These are phyloP conservation scores for Coelastrella sp. DNA, from an alignment of 139 green algal species.

Conservation along the genomic window DNA sequence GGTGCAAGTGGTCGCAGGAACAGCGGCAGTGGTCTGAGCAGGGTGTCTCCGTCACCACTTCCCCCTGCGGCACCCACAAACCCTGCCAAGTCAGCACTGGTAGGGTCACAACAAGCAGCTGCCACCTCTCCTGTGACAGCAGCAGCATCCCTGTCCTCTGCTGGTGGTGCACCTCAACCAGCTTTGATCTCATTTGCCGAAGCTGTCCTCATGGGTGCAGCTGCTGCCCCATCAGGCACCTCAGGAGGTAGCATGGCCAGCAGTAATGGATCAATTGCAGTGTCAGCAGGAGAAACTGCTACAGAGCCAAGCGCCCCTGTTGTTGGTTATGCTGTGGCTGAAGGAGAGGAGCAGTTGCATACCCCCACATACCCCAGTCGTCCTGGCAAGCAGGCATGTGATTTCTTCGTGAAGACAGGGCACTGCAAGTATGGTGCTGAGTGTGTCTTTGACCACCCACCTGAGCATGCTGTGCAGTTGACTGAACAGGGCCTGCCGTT, in stretches of 20 bases:
- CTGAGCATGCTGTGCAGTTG: conserved; percentile 68
- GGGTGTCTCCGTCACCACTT: not conserved
- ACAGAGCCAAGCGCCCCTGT: conserved; percentile 5
- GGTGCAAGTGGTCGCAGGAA: not conserved
- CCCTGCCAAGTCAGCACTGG: not conserved
- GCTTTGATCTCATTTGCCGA: not conserved
- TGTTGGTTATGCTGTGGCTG: conserved; percentile 61
- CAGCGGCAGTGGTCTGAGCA: conserved; percentile 13
- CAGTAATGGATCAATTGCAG: not conserved
- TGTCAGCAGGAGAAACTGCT: conserved; percentile 21
- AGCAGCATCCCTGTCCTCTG: not conserved
- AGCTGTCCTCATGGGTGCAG: not conserved
- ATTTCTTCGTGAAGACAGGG: conserved; percentile 93
- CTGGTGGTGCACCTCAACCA: not conserved
- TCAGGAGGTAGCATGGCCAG: not conserved
- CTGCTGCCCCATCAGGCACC: not conserved
- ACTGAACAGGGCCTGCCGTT: conserved; percentile 78
- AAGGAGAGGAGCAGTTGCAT: conserved; percentile 40
- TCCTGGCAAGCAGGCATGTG: conserved; percentile 77
- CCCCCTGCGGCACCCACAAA: not conserved
- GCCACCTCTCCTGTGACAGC: too few relatives aligned
- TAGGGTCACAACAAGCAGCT: too few relatives aligned
- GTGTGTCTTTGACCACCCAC: conserved; percentile 94
- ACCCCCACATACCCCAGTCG: conserved; percentile 73
- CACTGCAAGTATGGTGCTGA: conserved; percentile 87